A percentile compares a stretch with the other conserved stretches of the same genome.
These are phyloP conservation scores for Hemerocallis citrina DNA, from an alignment of 106 monocot genomes.

Conservation along the genomic window DNA sequence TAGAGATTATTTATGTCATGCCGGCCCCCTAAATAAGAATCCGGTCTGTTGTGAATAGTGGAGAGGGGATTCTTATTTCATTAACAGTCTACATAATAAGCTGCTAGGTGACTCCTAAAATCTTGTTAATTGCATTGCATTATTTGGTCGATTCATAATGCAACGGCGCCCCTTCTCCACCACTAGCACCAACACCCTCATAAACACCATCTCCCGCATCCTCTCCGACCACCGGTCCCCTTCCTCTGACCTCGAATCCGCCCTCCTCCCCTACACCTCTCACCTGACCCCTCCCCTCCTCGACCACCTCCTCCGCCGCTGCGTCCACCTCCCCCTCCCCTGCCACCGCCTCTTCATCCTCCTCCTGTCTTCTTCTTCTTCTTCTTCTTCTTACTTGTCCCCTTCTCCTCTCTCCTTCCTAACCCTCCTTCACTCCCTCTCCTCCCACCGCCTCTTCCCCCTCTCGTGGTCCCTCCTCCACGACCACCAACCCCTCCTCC, in stretches of 20 bases:
- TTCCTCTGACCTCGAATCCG: slow-evolving; percentile 53
- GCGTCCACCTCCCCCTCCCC: slow-evolving; percentile 35
- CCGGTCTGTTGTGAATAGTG: too few species aligned
- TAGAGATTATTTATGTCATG: too few species aligned
- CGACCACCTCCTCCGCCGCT: slow-evolving; percentile 51
- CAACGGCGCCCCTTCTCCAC: neutral
- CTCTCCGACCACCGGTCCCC: slow-evolving; percentile 66
- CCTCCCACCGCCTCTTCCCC: slow-evolving; percentile 47
- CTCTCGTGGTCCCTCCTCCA: slow-evolving; percentile 44
- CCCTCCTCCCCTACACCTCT: slow-evolving; percentile 42
- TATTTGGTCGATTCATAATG: too few species aligned
- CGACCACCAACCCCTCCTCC: neutral
- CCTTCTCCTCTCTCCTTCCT: slow-evolving; percentile 18
- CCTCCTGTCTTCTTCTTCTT: slow-evolving; percentile 26
- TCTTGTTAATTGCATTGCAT: too few species aligned
- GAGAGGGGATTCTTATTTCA: too few species aligned
- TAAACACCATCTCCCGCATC: slow-evolving; percentile 60
- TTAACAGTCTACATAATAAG: too few species aligned
- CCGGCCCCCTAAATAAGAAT: too few species aligned
- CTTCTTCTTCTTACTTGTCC: slow-evolving; percentile 22
- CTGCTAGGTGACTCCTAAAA: too few species aligned
- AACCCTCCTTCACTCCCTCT: slow-evolving; percentile 43
- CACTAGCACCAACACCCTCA: neutral
- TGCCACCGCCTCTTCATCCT: slow-evolving; percentile 65
- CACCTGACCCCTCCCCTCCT: slow-evolving; percentile 33